These are phyloP conservation scores for Trichophyton simii DNA, from an alignment of 2,329 filamentous ascomycete genomes.

Conservation along the genomic window DNA sequence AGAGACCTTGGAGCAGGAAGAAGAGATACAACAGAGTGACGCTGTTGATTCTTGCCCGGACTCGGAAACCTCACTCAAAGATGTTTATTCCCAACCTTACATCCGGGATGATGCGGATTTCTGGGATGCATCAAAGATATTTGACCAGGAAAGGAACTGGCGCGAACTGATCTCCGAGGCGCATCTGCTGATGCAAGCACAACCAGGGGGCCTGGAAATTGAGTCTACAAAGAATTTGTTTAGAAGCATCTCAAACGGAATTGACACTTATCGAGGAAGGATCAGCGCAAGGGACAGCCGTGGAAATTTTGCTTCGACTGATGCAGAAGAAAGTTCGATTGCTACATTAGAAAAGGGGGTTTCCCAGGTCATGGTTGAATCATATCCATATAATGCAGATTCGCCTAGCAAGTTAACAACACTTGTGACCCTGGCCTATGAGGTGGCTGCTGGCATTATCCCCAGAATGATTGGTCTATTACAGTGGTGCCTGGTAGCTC, in stretches of 20 bases:
- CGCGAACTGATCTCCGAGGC: constrained; percentile 9
- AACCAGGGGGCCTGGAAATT: constrained; percentile 2
- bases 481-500: constrained; percentile 12
- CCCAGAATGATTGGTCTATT: constrained; percentile 9
- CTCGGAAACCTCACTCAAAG: neutral
- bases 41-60: neutral
- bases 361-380: neutral
- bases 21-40: neutral
- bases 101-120: constrained; percentile 6
- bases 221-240: constrained; percentile 5
- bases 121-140: constrained; percentile 4
- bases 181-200: neutral
- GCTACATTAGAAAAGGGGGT: neutral
- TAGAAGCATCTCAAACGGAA: constrained; percentile 7
- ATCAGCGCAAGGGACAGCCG: neutral
- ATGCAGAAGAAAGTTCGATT: neutral
- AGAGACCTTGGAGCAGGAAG: neutral
- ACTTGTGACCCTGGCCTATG: neutral
- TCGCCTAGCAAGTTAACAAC: neutral
- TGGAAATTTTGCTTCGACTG: neutral
- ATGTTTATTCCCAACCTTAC: neutral
- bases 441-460: constrained; percentile 5
- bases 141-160: constrained; percentile 11
- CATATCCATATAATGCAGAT: neutral
- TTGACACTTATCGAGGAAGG: constrained; percentile 5